A percentile compares a stretch with the other conserved stretches of the same genome.
Evolutionary conservation across 2,329 filamentous ascomycete genomes (phyloP).

Genomic region (Fusarium sp.): DNA sequence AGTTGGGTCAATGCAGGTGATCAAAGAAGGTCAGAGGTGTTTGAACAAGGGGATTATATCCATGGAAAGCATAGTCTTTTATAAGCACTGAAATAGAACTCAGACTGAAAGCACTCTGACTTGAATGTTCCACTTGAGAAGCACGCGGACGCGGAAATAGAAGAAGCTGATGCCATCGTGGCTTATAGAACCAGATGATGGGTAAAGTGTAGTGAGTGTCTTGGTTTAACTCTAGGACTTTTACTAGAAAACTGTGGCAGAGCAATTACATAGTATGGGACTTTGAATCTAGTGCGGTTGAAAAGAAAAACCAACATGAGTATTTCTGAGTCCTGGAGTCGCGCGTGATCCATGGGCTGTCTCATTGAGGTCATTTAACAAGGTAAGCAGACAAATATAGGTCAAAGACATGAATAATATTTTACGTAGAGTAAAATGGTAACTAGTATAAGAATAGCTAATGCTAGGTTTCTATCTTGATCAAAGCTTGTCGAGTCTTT

Average conservation of each 20-base stretch:
- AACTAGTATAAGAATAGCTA: background rate
- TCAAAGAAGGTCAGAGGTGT: slow-evolving; percentile 43
- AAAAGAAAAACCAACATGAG: background rate
- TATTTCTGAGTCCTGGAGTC: background rate
- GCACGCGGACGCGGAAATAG: slow-evolving; percentile 23
- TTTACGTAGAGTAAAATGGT: background rate
- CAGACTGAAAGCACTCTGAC: background rate
- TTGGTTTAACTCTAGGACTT: slow-evolving; percentile 23
- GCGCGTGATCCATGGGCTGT: slow-evolving; percentile 31
- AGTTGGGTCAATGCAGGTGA: slow-evolving; percentile 43
- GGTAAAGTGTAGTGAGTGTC: slow-evolving; percentile 32
- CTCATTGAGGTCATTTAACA: slow-evolving; percentile 34
- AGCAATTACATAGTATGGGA: background rate
- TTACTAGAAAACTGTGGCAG: slow-evolving; percentile 17
- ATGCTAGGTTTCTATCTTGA: background rate
- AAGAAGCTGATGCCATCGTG: slow-evolving; percentile 23
- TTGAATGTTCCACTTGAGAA: slow-evolving; percentile 11
- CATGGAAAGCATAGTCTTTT: slow-evolving; percentile 1
- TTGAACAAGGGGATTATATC: slow-evolving; percentile 19
- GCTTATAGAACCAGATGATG: slow-evolving; percentile 33
- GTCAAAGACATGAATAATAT: background rate
- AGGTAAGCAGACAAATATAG: background rate
- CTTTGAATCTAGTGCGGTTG: slow-evolving; percentile 14
- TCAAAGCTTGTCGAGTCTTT: slow-evolving; percentile 5
- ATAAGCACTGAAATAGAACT: slow-evolving; percentile 11